A percentile compares a stretch with the other conserved stretches of the same genome.
These are phyloP conservation scores for Dactylorhiza incarnata DNA, from an alignment of 106 monocot genomes.

Conservation along the genomic window DNA sequence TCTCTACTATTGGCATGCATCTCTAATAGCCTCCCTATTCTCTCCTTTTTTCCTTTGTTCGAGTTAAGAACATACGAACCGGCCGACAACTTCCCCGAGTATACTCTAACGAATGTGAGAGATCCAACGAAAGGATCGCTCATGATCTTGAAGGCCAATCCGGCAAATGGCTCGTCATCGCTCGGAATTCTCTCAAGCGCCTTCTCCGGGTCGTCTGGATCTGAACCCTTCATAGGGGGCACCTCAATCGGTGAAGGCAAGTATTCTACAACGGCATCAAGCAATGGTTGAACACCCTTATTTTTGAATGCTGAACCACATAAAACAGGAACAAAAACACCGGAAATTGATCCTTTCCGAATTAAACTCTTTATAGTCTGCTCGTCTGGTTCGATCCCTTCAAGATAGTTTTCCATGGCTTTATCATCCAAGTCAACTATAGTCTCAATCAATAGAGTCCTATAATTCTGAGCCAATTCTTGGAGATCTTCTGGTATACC, in stretches of 20 bases:
- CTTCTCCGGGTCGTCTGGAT: slow-evolving; percentile 66
- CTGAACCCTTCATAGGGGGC: slow-evolving; percentile 91
- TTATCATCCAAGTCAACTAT: slow-evolving; percentile 87
- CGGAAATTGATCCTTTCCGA: slow-evolving; percentile 65
- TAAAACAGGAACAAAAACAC: slow-evolving; percentile 83
- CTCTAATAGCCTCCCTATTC: slow-evolving; percentile 90
- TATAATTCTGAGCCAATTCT: slow-evolving; percentile 73
- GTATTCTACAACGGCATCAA: slow-evolving; percentile 96
- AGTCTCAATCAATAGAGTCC: slow-evolving; percentile 70
- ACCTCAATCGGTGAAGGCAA: slow-evolving; percentile 93
- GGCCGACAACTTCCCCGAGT: slow-evolving; percentile 71
- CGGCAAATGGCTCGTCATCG: slow-evolving; percentile 88
- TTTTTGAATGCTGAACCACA: slow-evolving; percentile 99
- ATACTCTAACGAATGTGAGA: slow-evolving; percentile 85
- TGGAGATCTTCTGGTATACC: slow-evolving; percentile 76
- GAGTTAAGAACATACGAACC: slow-evolving; percentile 93
- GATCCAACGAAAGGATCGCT: slow-evolving; percentile 93
- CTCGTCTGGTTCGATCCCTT: slow-evolving; percentile 87
- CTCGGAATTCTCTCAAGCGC: slow-evolving; percentile 51
- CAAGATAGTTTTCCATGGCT: slow-evolving; percentile 89
- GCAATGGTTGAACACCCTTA: slow-evolving; percentile 91
- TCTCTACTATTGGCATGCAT: slow-evolving; percentile 99
- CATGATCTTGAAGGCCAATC: slow-evolving; percentile 99
- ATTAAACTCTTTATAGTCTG: slow-evolving; percentile 70
- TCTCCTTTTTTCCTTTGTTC: slow-evolving; percentile 92